Conservation (phyloP, 139 green algal species). For the Ostreobium quekettii region DNA sequence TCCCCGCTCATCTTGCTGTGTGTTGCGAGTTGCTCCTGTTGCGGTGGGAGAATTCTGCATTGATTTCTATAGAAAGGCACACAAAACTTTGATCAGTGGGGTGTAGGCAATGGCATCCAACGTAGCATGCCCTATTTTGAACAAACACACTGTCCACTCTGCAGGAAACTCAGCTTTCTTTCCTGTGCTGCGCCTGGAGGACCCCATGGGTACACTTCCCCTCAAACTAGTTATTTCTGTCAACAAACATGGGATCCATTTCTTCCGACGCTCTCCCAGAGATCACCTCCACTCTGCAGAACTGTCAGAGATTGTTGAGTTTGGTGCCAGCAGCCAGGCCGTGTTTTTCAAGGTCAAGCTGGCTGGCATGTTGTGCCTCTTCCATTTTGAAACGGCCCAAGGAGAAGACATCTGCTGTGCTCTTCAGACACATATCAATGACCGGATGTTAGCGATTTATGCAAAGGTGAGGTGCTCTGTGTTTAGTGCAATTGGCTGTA, state of each 20-base stretch:
- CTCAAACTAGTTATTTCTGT: conserved; percentile 91
- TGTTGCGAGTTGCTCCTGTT: no score
- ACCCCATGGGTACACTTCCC: conserved; percentile 93
- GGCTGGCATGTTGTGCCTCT: conserved; percentile 77
- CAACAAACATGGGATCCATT: conserved; percentile 92
- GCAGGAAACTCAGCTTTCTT: no score
- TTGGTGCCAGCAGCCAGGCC: conserved; percentile 59
- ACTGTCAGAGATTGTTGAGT: conserved; percentile 61
- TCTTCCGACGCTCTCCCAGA: conserved; percentile 63
- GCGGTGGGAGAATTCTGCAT: no score
- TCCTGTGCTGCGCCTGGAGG: conserved; percentile 72
- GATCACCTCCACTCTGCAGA: conserved; percentile 56
- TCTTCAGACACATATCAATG: conserved; percentile 97
- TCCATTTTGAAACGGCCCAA: conserved; percentile 79
- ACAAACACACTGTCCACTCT: no score
- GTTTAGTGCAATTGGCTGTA: no score
- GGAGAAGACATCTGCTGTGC: conserved; percentile 96
- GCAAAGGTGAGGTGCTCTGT: no score
- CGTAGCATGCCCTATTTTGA: no score
- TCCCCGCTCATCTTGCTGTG: no score
- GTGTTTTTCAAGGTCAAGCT: conserved; percentile 92
- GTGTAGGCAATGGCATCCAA: no score
- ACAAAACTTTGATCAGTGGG: no score
- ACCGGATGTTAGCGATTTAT: conserved; percentile 94
- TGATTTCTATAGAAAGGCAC: no score